Conservation (phyloP, 2,329 filamentous ascomycete species). For the Fonsecaea pugnacius region DNA sequence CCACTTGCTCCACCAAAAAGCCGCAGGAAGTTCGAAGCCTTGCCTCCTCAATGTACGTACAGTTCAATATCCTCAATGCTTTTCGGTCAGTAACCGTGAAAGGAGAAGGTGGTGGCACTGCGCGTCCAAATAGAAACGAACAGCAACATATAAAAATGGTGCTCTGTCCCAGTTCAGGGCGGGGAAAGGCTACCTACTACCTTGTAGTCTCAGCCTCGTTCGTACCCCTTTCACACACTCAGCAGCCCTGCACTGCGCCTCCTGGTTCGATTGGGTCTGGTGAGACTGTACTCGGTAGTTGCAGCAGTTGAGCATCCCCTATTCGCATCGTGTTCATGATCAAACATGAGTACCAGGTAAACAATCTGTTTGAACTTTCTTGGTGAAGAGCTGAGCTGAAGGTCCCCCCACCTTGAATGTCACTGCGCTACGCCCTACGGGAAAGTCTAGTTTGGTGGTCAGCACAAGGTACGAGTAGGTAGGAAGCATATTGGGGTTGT, state of each 20-base stretch:
- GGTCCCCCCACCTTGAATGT: background rate
- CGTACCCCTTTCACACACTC: background rate
- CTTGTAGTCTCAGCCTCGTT: background rate
- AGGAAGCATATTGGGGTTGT: too few species aligned
- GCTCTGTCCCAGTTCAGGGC: background rate
- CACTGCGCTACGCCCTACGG: background rate
- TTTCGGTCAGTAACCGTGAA: background rate
- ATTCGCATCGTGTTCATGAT: background rate
- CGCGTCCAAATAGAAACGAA: background rate
- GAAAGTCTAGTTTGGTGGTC: background rate
- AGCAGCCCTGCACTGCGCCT: background rate
- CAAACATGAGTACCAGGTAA: background rate
- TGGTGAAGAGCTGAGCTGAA: background rate
- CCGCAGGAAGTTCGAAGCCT: background rate
- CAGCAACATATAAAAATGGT: too few species aligned
- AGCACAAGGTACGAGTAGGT: too few species aligned
- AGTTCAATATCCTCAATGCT: background rate
- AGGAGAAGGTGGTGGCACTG: background rate
- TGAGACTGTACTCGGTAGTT: background rate
- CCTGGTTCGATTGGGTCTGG: background rate
- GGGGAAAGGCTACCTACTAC: background rate
- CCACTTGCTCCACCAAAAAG: background rate
- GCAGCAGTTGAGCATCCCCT: background rate
- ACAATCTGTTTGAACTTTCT: constrained; percentile 1
- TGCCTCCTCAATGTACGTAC: background rate